phyloP scores from a whole-genome alignment of 306 rosid genomes.

The Lathyrus tuberosus region DNA sequence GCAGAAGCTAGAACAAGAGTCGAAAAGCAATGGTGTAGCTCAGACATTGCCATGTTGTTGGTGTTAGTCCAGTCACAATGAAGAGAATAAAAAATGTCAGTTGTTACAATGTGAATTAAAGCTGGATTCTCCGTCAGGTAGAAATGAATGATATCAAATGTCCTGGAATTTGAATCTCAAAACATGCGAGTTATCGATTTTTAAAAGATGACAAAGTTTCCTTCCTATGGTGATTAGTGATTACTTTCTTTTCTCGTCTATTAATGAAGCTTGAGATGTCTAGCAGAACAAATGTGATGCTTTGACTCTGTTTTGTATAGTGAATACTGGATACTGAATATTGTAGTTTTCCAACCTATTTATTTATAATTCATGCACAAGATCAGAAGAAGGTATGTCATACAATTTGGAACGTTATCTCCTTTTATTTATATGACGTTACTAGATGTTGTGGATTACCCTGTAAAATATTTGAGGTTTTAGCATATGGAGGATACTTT shows the following conservation, averaged over 20 bases:
- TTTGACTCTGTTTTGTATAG: slow-evolving; percentile 20
- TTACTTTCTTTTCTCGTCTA: slow-evolving; percentile 8
- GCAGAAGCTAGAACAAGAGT: too few species aligned
- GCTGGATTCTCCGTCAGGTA: too few species aligned
- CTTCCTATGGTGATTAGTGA: slow-evolving; percentile 1
- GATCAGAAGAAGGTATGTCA: background rate
- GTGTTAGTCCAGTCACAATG: too few species aligned
- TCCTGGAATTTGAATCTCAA: slow-evolving; percentile 27
- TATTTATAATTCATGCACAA: slow-evolving; percentile 21
- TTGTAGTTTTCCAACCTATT: slow-evolving; percentile 25
- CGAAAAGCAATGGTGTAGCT: too few species aligned
- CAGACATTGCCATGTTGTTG: too few species aligned
- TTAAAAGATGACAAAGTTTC: slow-evolving; percentile 24
- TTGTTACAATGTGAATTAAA: too few species aligned
- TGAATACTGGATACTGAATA: slow-evolving; percentile 12
- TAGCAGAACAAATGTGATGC: slow-evolving; percentile 23
- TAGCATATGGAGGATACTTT: slow-evolving; percentile 36
- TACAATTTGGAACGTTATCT: slow-evolving; percentile 5
- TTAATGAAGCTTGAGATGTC: slow-evolving; percentile 23
- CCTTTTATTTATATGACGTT: slow-evolving; percentile 20
- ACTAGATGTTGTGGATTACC: slow-evolving; percentile 18
- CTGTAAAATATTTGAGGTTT: slow-evolving; percentile 24
- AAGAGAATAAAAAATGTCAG: too few species aligned
- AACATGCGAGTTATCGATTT: slow-evolving; percentile 20
- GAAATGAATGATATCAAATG: slow-evolving; percentile 30